Evolutionary conservation across 2,329 filamentous ascomycete genomes (phyloP).

Genomic region (Alternaria angustiovoidea): DNA sequence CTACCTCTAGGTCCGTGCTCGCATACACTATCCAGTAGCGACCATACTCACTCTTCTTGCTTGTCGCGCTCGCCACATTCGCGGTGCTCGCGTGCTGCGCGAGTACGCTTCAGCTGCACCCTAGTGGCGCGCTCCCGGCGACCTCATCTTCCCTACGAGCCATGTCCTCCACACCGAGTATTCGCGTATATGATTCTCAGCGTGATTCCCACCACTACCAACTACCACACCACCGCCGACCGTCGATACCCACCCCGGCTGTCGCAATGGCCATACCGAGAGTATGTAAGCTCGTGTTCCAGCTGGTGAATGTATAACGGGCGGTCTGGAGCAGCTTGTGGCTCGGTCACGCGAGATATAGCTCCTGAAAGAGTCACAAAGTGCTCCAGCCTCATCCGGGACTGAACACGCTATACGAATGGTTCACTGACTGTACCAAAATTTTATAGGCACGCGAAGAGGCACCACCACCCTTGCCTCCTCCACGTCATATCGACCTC

Average conservation of each 20-base stretch:
- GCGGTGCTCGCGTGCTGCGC: slow-evolving; percentile 32
- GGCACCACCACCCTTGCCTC: slow-evolving; percentile 70
- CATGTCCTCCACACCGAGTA: slow-evolving; percentile 50
- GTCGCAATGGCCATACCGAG: slow-evolving; percentile 70
- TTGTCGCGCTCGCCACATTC: slow-evolving; percentile 40
- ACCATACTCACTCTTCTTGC: slow-evolving; percentile 17
- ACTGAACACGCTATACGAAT: background rate
- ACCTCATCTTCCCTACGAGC: slow-evolving; percentile 37
- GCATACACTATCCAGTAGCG: slow-evolving; percentile 28
- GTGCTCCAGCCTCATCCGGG: background rate
- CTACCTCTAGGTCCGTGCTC: slow-evolving; percentile 28
- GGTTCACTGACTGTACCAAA: slow-evolving; percentile 8
- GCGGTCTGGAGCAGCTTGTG: background rate
- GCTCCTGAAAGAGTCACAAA: background rate
- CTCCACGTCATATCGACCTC: slow-evolving; percentile 66
- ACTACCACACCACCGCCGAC: slow-evolving; percentile 43
- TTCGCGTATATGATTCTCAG: slow-evolving; percentile 54
- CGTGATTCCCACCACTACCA: slow-evolving; percentile 52
- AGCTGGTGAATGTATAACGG: background rate
- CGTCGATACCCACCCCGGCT: slow-evolving; percentile 50
- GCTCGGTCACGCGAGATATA: slow-evolving; percentile 2
- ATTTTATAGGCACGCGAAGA: slow-evolving; percentile 55
- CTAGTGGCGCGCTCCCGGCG: slow-evolving; percentile 41
- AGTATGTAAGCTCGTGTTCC: slow-evolving; percentile 19
- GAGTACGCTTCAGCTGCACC: slow-evolving; percentile 46